Conservation (phyloP, 2,329 filamentous ascomycete species). For the Aurifilum marmelostoma region DNA sequence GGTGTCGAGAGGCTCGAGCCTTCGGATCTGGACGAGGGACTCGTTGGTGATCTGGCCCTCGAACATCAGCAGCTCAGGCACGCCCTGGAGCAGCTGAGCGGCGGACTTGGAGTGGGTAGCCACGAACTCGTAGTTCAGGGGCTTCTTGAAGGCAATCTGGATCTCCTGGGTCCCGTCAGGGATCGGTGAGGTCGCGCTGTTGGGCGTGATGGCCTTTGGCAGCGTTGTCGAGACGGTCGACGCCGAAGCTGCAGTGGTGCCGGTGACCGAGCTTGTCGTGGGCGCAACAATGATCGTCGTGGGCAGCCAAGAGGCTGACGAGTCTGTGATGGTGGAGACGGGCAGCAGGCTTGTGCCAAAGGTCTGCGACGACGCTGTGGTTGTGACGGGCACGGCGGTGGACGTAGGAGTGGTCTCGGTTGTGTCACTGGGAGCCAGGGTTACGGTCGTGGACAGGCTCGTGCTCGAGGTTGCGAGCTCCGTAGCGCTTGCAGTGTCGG, state of each 20-base stretch:
- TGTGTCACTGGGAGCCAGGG: conserved; percentile 22
- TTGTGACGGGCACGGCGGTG: conserved; percentile 47
- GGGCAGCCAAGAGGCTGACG: conserved; percentile 53
- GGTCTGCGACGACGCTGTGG: conserved; percentile 36
- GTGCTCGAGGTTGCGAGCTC: conserved; percentile 19
- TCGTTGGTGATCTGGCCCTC: conserved; percentile 58
- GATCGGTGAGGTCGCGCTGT: conserved; percentile 52
- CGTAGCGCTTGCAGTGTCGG: conserved; percentile 16
- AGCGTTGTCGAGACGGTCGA: conserved; percentile 65
- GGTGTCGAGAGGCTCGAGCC: conserved; percentile 78
- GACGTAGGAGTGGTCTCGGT: conserved; percentile 14
- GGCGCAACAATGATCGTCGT: conserved; percentile 64
- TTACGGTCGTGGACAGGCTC: conserved; percentile 24
- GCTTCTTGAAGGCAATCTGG: conserved; percentile 82
- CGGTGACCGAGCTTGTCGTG: conserved; percentile 46
- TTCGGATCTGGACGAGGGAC: conserved; percentile 66
- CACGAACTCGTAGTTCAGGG: conserved; percentile 84
- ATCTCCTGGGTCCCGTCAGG: conserved; percentile 72
- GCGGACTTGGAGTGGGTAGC: conserved; percentile 71
- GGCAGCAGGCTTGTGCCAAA: conserved; percentile 31
- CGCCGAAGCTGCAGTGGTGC: conserved; percentile 45
- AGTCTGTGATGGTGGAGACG: conserved; percentile 48
- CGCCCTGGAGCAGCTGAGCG: conserved; percentile 79
- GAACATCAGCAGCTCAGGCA: conserved; percentile 72
- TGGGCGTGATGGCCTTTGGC: conserved; percentile 76